These are phyloP conservation scores for Neurospora sp. DNA, from an alignment of 495 filamentous ascomycete species.

Conservation along the genomic window DNA sequence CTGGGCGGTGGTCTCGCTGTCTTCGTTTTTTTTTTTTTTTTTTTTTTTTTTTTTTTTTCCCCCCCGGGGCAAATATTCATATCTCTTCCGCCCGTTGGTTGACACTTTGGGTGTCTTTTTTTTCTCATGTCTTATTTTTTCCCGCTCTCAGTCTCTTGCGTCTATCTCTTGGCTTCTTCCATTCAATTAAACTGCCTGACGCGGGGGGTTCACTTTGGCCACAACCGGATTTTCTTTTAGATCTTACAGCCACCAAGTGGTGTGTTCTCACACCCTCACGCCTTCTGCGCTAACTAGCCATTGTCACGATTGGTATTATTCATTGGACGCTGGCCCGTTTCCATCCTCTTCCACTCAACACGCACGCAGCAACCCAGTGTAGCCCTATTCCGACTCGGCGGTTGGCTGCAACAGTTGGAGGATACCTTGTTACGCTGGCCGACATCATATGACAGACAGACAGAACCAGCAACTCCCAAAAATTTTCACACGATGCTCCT, in stretches of 20 bases:
- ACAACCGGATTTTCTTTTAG: not conserved
- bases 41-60: not conserved
- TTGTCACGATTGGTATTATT: not conserved
- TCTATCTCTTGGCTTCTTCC: not conserved
- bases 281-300: not conserved
- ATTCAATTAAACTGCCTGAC: not conserved
- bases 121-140: not conserved
- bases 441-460: not conserved
- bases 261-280: not conserved
- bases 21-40: not conserved
- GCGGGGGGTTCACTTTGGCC: not conserved
- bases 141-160: not conserved
- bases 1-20: too few species aligned
- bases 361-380: not conserved
- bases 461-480: not conserved
- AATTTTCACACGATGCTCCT: slow-evolving; percentile 12
- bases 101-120: not conserved
- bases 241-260: not conserved
- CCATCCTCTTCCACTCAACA: not conserved
- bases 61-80: not conserved
- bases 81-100: not conserved
- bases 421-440: not conserved
- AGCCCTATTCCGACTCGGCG: not conserved
- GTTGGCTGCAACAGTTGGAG: not conserved
- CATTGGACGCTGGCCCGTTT: not conserved